Conservation (phyloP, 2,329 filamentous ascomycete species). For the Penicillium brasilianum region DNA sequence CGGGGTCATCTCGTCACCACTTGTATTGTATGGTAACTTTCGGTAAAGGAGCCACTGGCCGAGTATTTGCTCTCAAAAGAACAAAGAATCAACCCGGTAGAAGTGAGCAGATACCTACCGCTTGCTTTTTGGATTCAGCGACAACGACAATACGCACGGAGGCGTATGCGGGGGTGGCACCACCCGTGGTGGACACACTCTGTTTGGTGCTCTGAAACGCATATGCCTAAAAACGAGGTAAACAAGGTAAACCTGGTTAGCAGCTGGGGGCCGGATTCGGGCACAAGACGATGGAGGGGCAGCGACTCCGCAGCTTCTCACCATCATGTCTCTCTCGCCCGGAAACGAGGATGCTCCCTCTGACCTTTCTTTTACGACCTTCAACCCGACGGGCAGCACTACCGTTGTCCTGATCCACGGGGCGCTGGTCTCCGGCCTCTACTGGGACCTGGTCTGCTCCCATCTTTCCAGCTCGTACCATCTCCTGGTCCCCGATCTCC, state of each 20-base stretch:
- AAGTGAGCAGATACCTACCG: neutral
- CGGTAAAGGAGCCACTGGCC: neutral
- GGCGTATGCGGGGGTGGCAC: neutral
- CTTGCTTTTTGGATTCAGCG: neutral
- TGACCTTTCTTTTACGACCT: conserved; percentile 4
- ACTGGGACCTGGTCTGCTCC: conserved; percentile 20
- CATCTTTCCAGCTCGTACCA: conserved; percentile 18
- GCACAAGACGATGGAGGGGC: neutral
- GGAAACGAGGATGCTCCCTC: neutral
- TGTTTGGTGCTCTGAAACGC: neutral
- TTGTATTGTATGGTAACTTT: neutral
- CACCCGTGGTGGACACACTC: neutral
- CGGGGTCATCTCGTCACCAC: neutral
- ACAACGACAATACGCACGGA: neutral
- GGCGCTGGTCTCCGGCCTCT: conserved; percentile 16
- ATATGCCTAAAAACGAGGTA: no score
- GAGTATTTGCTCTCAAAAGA: neutral
- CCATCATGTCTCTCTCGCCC: neutral
- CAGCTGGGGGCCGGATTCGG: neutral
- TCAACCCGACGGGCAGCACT: conserved; percentile 11
- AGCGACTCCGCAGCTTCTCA: neutral
- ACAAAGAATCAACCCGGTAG: neutral
- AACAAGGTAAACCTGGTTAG: neutral
- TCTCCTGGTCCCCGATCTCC: conserved; percentile 24
- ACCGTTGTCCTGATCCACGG: conserved; percentile 25